Evolutionary conservation across 306 rosid genomes (phyloP).

Genomic region (Oxytropis ochrocephala): DNA sequence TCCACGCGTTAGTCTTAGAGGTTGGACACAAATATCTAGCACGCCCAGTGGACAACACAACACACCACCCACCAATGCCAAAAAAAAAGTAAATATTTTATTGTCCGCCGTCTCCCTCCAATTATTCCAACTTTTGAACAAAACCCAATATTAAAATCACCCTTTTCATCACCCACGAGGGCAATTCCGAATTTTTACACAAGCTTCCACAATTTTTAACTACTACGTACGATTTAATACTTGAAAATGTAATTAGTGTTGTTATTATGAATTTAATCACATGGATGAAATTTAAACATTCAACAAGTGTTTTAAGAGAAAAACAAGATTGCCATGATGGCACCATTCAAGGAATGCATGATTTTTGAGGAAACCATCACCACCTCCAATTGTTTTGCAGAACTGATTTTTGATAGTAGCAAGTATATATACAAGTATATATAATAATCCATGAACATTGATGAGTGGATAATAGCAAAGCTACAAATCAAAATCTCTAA

Average conservation of each 20-base stretch:
- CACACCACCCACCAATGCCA: neutral
- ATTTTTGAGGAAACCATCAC: no score
- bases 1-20: neutral
- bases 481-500: no score
- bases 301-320: neutral
- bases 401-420: no score
- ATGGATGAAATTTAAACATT: no score
- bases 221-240: neutral
- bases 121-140: constrained; percentile 22
- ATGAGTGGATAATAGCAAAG: no score
- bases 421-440: no score
- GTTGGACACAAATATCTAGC: constrained; percentile 31
- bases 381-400: no score
- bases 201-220: neutral
- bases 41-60: neutral
- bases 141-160: neutral
- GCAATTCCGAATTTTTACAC: neutral
- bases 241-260: neutral
- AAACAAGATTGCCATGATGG: neutral
- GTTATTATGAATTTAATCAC: no score
- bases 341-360: no score
- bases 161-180: neutral
- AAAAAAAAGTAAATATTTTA: neutral
- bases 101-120: neutral
- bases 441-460: no score